Conservation (phyloP, 306 rosid genomes). For the Comarum palustre region DNA sequence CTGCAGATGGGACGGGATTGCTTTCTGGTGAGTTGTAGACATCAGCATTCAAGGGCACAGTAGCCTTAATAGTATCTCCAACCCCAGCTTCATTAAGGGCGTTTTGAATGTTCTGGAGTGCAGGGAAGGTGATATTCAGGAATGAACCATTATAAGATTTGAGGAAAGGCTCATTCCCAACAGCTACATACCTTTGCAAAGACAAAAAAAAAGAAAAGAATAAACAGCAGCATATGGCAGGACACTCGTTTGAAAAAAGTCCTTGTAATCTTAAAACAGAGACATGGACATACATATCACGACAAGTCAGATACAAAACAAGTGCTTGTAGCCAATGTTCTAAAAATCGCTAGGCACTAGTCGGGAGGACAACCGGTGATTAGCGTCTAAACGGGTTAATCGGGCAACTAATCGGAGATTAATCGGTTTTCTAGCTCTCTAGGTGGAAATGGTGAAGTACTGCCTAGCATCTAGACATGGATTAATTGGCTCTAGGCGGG, state of each 20-base stretch:
- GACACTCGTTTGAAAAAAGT: neutral
- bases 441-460: too few relatives aligned
- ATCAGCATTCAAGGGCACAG: constrained; percentile 95
- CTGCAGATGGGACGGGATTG: constrained; percentile 74
- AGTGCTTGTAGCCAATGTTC: too few relatives aligned
- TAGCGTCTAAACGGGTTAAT: too few relatives aligned
- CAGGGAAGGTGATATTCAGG: constrained; percentile 77
- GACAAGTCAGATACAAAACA: neutral
- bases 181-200: constrained; percentile 81
- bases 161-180: constrained; percentile 96
- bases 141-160: constrained; percentile 82
- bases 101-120: constrained; percentile 88
- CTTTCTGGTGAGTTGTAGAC: constrained; percentile 65
- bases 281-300: neutral
- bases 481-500: too few relatives aligned
- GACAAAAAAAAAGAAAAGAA: neutral
- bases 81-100: constrained; percentile 83
- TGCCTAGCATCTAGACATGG: too few relatives aligned
- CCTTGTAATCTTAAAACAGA: neutral
- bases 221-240: neutral
- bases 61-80: constrained; percentile 72
- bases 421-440: too few relatives aligned
- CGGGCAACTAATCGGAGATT: too few relatives aligned
- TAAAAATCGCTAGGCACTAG: too few relatives aligned
- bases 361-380: too few relatives aligned